Evolutionary conservation across 177 flowering plant genomes (phyloP).

Genomic region (Telopea speciosissima): DNA sequence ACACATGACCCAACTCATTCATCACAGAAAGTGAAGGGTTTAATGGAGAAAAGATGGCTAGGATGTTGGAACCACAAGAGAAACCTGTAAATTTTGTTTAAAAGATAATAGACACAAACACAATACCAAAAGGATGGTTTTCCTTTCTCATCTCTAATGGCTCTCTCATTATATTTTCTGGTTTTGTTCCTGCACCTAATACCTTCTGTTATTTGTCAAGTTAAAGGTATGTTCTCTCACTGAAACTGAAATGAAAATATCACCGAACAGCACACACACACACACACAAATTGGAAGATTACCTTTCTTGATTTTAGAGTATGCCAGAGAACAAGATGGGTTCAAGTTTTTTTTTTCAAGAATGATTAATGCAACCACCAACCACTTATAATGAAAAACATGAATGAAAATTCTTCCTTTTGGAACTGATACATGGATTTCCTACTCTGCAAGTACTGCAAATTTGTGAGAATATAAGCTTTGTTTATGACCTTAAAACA

Average conservation of each 20-base stretch:
- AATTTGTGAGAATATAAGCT: not conserved
- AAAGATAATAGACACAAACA: constrained; percentile 9
- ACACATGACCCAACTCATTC: constrained; percentile 8
- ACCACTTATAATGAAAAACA: not conserved
- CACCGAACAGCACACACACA: not conserved
- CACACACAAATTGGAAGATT: not conserved
- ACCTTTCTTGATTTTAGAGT: not conserved
- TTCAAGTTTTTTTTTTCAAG: not conserved
- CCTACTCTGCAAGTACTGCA: not conserved
- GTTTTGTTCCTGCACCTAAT: constrained; percentile 30
- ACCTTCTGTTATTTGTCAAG: constrained; percentile 45
- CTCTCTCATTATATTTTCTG: constrained; percentile 22
- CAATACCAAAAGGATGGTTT: constrained; percentile 12
- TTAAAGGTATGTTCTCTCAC: constrained; percentile 46
- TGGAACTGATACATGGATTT: not conserved
- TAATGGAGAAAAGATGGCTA: constrained; percentile 8
- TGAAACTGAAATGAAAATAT: not conserved
- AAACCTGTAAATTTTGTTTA: constrained; percentile 4
- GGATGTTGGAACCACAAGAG: constrained; percentile 10
- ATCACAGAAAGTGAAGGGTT: constrained; percentile 19
- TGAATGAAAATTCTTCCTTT: not conserved
- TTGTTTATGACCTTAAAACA: not conserved
- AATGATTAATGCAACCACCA: not conserved
- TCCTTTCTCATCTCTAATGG: constrained; percentile 40
- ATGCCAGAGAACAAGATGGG: not conserved